Conservation (phyloP, 345 rosid genomes). For the Citrus medica region DNA sequence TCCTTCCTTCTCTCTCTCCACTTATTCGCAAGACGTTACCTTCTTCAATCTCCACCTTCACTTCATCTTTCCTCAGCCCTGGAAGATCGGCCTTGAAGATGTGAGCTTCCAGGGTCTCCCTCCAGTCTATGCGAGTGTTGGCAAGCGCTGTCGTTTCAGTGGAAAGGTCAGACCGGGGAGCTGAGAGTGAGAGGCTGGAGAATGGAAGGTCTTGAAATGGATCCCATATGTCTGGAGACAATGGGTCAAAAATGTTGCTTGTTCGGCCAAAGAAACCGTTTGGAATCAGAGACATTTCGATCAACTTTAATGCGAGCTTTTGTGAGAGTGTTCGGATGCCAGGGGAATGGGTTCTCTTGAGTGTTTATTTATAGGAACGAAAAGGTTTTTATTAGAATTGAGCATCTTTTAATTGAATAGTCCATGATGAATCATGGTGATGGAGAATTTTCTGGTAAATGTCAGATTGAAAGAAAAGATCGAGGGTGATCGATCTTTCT, state of each 20-base stretch:
- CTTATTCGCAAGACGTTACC: constrained; percentile 33
- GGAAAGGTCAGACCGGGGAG: not conserved
- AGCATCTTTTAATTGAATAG: no score
- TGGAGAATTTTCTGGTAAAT: no score
- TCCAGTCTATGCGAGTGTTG: constrained; percentile 35
- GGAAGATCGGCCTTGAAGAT: constrained; percentile 38
- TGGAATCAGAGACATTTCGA: constrained; percentile 8
- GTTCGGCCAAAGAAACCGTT: not conserved
- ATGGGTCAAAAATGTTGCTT: constrained; percentile 13
- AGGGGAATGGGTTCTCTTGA: no score
- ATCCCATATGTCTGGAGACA: constrained; percentile 31
- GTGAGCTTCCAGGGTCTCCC: constrained; percentile 40
- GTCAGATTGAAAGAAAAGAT: no score
- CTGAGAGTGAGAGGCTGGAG: not conserved
- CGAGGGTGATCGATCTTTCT: no score
- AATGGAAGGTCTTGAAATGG: constrained; percentile 7
- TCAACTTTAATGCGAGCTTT: not conserved
- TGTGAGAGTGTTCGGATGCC: not conserved
- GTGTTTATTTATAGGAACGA: no score
- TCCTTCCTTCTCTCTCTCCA: constrained; percentile 34
- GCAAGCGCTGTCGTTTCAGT: constrained; percentile 18
- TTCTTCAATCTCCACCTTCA: constrained; percentile 38
- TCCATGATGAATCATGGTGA: no score
- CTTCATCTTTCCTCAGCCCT: constrained; percentile 40
- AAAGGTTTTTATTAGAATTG: no score